Evolutionary conservation across 805 yeast species (phyloP).

Genomic region (Ogataea trehaloabstinens): DNA sequence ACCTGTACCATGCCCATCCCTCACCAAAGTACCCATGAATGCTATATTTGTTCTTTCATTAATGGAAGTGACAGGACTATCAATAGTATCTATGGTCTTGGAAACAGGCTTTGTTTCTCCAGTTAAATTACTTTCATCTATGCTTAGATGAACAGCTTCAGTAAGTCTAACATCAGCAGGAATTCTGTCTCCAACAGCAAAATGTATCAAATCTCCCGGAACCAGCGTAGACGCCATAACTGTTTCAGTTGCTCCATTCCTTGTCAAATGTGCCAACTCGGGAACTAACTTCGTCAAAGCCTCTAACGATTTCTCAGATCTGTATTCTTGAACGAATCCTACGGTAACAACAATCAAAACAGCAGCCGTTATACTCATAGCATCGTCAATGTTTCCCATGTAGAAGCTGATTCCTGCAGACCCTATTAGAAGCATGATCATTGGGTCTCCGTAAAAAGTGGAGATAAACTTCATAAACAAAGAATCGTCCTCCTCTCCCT

Average conservation of each 20-base stretch:
- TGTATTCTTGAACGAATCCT: slow-evolving; percentile 95
- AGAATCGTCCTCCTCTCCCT: slow-evolving; percentile 73
- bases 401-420: slow-evolving; percentile 83
- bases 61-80: slow-evolving; percentile 21
- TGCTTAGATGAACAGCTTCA: slow-evolving; percentile 72
- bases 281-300: slow-evolving; percentile 93
- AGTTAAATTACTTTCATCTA: slow-evolving; percentile 92
- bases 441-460: slow-evolving; percentile 86
- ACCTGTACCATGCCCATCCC: slow-evolving; percentile 95
- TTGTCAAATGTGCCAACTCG: slow-evolving; percentile 89
- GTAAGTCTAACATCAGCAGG: slow-evolving; percentile 92
- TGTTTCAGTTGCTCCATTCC: slow-evolving; percentile 76
- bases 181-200: slow-evolving; percentile 89
- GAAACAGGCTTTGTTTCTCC: slow-evolving; percentile 92
- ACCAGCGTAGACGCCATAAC: slow-evolving; percentile 85
- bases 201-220: slow-evolving; percentile 93
- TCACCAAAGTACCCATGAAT: slow-evolving; percentile 95
- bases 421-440: slow-evolving; percentile 83
- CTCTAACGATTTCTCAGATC: slow-evolving; percentile 91
- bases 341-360: slow-evolving; percentile 91
- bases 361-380: slow-evolving; percentile 90
- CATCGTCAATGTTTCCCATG: slow-evolving; percentile 97
- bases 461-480: slow-evolving; percentile 68
- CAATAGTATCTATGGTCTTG: slow-evolving; percentile 52
- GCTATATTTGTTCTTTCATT: slow-evolving; percentile 78